phyloP scores from a whole-genome alignment of 2,329 filamentous ascomycete genomes.

The Fusarium coffeatum region DNA sequence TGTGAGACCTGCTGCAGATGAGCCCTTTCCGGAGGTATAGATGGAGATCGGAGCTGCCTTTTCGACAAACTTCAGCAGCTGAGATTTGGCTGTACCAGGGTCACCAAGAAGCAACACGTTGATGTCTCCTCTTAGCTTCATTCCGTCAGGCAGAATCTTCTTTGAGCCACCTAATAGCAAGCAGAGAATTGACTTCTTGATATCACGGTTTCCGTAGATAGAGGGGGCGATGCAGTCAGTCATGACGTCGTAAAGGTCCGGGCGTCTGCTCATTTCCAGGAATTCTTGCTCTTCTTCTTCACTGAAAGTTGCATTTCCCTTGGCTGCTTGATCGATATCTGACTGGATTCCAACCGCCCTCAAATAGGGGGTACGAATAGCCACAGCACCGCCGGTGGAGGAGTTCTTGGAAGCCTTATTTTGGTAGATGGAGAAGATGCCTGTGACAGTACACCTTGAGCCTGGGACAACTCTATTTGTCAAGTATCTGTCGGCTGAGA shows the following conservation, averaged over 20 bases:
- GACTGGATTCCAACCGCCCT: slow-evolving; percentile 92
- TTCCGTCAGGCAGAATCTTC: slow-evolving; percentile 96
- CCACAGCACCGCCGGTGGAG: slow-evolving; percentile 81
- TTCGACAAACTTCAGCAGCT: slow-evolving; percentile 96
- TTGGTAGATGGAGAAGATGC: slow-evolving; percentile 98
- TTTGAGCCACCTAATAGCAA: slow-evolving; percentile 94
- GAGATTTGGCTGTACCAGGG: slow-evolving; percentile 97
- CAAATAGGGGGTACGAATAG: slow-evolving; percentile 94
- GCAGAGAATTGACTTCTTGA: slow-evolving; percentile 97
- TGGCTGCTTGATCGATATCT: slow-evolving; percentile 88
- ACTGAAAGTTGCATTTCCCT: slow-evolving; percentile 84
- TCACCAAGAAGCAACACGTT: slow-evolving; percentile 97
- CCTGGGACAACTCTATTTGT: slow-evolving; percentile 96
- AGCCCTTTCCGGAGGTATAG: slow-evolving; percentile 98
- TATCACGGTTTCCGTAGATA: slow-evolving; percentile 95
- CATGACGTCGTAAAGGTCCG: slow-evolving; percentile 92
- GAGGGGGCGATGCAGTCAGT: slow-evolving; percentile 94
- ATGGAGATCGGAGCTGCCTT: slow-evolving; percentile 97
- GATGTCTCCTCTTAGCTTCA: slow-evolving; percentile 97
- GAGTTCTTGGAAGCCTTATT: slow-evolving; percentile 86
- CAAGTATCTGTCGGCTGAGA: slow-evolving; percentile 95
- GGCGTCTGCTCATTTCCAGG: slow-evolving; percentile 85
- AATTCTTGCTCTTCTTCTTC: slow-evolving; percentile 99
- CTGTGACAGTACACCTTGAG: slow-evolving; percentile 93
- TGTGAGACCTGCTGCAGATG: slow-evolving; percentile 95